Conservation (phyloP, 2,329 filamentous ascomycete genomes). For the Tolypocladium tropicale region DNA sequence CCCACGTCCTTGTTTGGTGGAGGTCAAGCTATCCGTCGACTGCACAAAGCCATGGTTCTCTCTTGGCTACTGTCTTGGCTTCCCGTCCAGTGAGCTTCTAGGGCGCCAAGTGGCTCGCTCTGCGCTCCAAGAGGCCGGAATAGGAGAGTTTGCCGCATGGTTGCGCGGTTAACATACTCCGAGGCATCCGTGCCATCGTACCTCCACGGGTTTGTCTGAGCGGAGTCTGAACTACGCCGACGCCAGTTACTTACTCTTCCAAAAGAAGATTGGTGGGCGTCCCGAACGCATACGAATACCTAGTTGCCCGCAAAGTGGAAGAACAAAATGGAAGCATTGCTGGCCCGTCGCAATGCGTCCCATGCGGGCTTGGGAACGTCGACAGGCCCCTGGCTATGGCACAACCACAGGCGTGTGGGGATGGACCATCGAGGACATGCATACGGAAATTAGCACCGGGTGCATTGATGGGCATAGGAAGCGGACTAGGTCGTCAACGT, state of each 20-base stretch:
- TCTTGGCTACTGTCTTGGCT: neutral
- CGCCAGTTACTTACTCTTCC: no score
- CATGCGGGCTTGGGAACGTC: no score
- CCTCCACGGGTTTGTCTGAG: neutral
- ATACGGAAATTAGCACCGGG: neutral
- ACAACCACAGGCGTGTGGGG: neutral
- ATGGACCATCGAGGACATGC: neutral
- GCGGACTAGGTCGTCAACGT: no score
- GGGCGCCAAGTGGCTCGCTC: neutral
- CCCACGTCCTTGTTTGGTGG: neutral
- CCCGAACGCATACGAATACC: no score
- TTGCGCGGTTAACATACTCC: neutral
- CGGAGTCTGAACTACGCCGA: neutral
- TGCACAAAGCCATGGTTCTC: neutral
- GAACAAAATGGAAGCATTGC: no score
- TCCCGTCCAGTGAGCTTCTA: neutral
- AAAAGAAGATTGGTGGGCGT: no score
- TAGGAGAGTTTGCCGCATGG: neutral
- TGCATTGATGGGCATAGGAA: no score
- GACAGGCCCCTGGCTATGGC: neutral
- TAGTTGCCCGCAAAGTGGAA: no score
- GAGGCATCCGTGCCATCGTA: neutral
- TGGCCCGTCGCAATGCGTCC: no score
- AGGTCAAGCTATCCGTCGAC: neutral
- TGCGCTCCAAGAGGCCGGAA: neutral